Evolutionary conservation across 164 flowering plant genomes (phyloP), one percentile per base, ranked within the genome.

Genomic region (Paratinospora sagittata): DNA sequence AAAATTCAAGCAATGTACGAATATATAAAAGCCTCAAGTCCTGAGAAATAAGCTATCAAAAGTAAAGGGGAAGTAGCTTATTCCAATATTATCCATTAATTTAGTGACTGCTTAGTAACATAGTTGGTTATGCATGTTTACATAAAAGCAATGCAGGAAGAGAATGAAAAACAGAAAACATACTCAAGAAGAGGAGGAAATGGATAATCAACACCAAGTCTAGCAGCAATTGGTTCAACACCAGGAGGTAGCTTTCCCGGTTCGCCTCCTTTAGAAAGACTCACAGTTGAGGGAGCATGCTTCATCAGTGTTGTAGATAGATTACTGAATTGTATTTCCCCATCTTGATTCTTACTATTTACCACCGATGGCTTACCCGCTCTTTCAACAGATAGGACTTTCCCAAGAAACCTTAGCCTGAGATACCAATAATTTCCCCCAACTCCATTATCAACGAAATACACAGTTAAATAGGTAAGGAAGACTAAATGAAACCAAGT

Each of bases 131-230:
- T 49, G 21, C 21, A 17, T 49, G 19, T 30, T 30, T 30, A n/a
- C 21, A 52, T 52, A 52, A 52, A 65, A 33, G 16, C 8, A 34
- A 65, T 17, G 41, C 27, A n/a, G 37, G 34, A 63, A 19, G 8
- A 19, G 23, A 34, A 19, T 17, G 67, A 58, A 66, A 72, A 66
- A 36, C 55, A 68, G 72, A 71, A 8, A 33, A 68, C 96, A 45
- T 85, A 96, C 99, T 93, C 93, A 70, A 96, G 93, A 72, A 87
- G 89, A 64, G 96, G 97, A 76, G 99, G 97, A 86, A 96, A 96
- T 43, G 95, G 93, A 72, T 91, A 91, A 70, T 96, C 90, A 16
- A 96, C 85, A 27, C 99, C 97, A 81, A 93, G 95, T 72, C 80
- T 90, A 37, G 89, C 74, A 77, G 97, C 96, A 75, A 96, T 91